Conservation (phyloP, 2,329 filamentous ascomycete species). For the Aspergillus texensis region DNA sequence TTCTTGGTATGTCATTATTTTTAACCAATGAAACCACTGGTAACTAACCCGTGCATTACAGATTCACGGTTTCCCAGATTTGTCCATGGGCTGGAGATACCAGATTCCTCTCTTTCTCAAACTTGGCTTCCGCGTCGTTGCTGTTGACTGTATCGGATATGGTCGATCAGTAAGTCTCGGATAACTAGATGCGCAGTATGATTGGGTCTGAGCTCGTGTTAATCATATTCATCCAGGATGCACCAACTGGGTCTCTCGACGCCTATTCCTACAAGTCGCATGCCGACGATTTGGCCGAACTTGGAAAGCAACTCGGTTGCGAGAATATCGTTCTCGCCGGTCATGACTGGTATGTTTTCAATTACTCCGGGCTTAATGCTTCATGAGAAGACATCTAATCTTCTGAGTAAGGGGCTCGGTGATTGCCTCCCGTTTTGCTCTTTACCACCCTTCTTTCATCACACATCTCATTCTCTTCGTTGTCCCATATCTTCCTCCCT, state of each 20-base stretch:
- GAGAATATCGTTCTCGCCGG: constrained; percentile 9
- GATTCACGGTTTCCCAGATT: constrained; percentile 13
- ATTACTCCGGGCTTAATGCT: background rate
- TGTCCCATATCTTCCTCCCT: constrained; percentile 10
- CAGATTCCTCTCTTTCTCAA: constrained; percentile 10
- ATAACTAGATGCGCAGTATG: background rate
- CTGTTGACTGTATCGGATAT: constrained; percentile 12
- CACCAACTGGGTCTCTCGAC: constrained; percentile 5
- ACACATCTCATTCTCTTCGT: constrained; percentile 10
- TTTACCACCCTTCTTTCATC: constrained; percentile 7
- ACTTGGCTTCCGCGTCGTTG: constrained; percentile 8
- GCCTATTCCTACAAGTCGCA: constrained; percentile 10
- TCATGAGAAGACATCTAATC: background rate
- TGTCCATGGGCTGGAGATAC: constrained; percentile 9
- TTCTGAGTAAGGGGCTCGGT: constrained; percentile 4
- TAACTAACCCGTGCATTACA: background rate
- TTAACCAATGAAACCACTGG: background rate
- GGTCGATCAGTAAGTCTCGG: constrained; percentile 5
- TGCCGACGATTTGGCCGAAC: constrained; percentile 5
- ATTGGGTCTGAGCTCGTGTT: too few relatives aligned
- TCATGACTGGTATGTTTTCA: constrained; percentile 8
- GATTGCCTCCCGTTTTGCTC: constrained; percentile 8
- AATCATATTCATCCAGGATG: background rate
- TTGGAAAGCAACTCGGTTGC: constrained; percentile 10
- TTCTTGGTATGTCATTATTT: constrained; percentile 3